Evolutionary conservation across 768 basidiomycete genomes (phyloP).

Genomic region (Leccinum truebloodii): DNA sequence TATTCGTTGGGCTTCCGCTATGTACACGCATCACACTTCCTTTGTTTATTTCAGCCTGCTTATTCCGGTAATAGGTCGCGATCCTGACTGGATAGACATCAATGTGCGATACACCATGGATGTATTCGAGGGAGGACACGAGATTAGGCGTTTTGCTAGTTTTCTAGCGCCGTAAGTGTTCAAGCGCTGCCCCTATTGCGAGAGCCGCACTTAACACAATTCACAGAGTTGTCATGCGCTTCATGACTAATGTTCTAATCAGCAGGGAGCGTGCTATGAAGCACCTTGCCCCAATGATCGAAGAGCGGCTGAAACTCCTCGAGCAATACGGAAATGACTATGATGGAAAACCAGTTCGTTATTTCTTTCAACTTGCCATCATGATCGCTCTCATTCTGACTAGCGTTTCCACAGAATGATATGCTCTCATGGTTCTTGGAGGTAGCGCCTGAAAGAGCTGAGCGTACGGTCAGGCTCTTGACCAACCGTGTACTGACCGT

Average conservation of each 20-base stretch:
- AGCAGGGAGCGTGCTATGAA: background rate
- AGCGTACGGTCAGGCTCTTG: background rate
- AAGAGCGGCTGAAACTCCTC: background rate
- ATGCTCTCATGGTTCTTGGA: background rate
- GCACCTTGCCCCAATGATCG: background rate
- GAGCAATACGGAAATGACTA: background rate
- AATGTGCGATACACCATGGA: background rate
- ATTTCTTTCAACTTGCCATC: background rate
- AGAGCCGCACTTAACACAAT: background rate
- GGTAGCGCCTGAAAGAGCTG: background rate
- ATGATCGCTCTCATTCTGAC: background rate
- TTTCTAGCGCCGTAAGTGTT: background rate
- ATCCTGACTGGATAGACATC: background rate
- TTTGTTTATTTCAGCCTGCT: background rate
- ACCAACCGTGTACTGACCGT: background rate
- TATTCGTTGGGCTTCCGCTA: background rate
- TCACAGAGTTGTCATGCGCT: background rate
- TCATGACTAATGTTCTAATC: background rate
- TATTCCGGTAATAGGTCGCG: background rate
- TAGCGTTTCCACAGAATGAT: background rate
- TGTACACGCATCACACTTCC: background rate
- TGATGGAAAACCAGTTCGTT: background rate
- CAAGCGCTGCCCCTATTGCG: background rate
- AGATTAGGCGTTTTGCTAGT: background rate
- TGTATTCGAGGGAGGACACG: background rate